Percentiles rank a stretch among this genome's conserved stretches.
phyloP scores from a whole-genome alignment of 306 rosid genomes.

The Cucurbita ficifolia region DNA sequence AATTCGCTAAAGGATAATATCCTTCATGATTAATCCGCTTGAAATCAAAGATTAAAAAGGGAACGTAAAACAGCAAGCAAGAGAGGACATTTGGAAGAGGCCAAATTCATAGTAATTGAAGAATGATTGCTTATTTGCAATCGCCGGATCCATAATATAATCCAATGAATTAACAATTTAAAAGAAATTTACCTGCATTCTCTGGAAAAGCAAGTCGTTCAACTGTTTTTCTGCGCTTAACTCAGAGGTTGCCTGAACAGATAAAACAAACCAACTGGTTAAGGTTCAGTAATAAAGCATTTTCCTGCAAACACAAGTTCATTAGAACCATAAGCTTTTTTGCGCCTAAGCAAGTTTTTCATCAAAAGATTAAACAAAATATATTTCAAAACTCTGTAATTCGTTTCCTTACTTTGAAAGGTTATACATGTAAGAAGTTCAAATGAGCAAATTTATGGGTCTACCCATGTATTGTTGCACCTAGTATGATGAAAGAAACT shows the following conservation, averaged over 20 bases:
- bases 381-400: no score
- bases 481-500: neutral
- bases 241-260: slow-evolving; percentile 72
- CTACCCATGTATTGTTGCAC: neutral
- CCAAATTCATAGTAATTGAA: neutral
- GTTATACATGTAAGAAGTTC: no score
- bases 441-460: neutral
- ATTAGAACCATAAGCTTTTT: neutral
- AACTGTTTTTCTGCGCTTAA: slow-evolving; percentile 81
- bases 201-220: slow-evolving; percentile 65
- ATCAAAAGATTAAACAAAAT: no score
- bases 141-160: neutral
- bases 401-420: no score
- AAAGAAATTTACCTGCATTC: slow-evolving; percentile 16
- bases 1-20: neutral
- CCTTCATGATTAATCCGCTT: neutral
- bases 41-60: neutral
- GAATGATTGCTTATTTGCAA: neutral
- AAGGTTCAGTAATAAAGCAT: neutral
- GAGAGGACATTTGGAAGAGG: neutral
- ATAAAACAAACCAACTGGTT: neutral
- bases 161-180: neutral
- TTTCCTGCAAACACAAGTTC: neutral
- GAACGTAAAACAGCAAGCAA: neutral
- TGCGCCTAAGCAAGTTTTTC: neutral